phyloP scores from a whole-genome alignment of 305 asterid species.

The Fraxinus paxiana region DNA sequence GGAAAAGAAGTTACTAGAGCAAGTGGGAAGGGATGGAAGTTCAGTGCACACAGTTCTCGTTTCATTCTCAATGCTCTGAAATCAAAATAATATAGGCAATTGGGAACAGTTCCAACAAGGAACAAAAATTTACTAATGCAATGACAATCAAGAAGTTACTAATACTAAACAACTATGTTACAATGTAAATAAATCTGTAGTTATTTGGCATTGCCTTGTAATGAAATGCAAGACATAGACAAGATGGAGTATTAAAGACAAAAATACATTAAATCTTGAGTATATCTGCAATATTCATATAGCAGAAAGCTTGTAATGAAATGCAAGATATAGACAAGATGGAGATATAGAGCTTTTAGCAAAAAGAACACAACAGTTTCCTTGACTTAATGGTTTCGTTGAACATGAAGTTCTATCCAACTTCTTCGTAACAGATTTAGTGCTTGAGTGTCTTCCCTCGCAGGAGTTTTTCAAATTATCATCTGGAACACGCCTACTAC shows the following conservation, averaged over 20 bases:
- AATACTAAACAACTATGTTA: background rate
- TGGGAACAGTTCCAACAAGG: slow-evolving; percentile 22
- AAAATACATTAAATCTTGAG: background rate
- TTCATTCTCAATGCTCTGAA: slow-evolving; percentile 4
- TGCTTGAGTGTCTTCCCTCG: slow-evolving; percentile 42
- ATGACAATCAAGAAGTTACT: background rate
- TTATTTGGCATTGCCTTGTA: slow-evolving; percentile 14
- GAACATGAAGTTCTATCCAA: slow-evolving; percentile 44
- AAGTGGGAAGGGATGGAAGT: slow-evolving; percentile 5
- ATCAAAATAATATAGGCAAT: background rate
- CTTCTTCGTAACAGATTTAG: slow-evolving; percentile 40
- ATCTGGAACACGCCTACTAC: slow-evolving; percentile 39
- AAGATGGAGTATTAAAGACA: background rate
- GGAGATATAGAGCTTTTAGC: slow-evolving; percentile 20
- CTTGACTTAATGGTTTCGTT: slow-evolving; percentile 35
- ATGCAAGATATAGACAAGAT: background rate
- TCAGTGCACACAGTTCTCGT: background rate
- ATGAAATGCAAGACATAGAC: no score
- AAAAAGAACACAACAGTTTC: slow-evolving; percentile 30
- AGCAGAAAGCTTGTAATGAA: slow-evolving; percentile 9
- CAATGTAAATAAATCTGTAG: background rate
- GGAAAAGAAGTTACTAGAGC: background rate
- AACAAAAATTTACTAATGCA: background rate
- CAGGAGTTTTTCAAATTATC: slow-evolving; percentile 48
- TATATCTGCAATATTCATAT: background rate